phyloP scores from a whole-genome alignment of 805 yeast genomes.

The Candida pseudofarinosa region DNA sequence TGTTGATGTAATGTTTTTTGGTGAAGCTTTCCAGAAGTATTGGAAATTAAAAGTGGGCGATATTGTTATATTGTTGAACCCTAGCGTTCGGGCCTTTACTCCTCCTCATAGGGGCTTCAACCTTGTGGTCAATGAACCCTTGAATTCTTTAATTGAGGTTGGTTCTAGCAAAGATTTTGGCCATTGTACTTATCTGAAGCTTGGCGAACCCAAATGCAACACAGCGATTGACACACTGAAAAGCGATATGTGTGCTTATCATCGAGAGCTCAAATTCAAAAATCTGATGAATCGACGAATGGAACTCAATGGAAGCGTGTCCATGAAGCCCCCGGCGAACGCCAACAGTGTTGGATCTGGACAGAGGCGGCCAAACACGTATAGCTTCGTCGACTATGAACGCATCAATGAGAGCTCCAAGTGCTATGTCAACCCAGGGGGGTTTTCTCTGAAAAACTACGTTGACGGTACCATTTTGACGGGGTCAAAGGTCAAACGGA shows the following conservation, averaged over 20 bases:
- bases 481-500: slow-evolving; percentile 32
- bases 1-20: slow-evolving; percentile 61
- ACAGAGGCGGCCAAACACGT: slow-evolving; percentile 10
- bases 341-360: slow-evolving; percentile 18
- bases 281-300: slow-evolving; percentile 58
- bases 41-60: slow-evolving; percentile 77
- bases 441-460: slow-evolving; percentile 26
- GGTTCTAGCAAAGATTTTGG: slow-evolving; percentile 71
- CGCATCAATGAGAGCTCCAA: slow-evolving; percentile 20
- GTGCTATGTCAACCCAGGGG: slow-evolving; percentile 16
- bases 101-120: slow-evolving; percentile 39
- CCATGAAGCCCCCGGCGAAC: slow-evolving; percentile 54
- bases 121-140: slow-evolving; percentile 48
- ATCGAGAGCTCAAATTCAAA: slow-evolving; percentile 54
- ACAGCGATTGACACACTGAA: slow-evolving; percentile 54
- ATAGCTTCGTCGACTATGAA: slow-evolving; percentile 10
- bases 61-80: slow-evolving; percentile 70
- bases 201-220: slow-evolving; percentile 51
- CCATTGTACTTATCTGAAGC: slow-evolving; percentile 51
- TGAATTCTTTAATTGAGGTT: slow-evolving; percentile 60
- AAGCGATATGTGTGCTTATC: slow-evolving; percentile 65
- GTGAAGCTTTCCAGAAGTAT: slow-evolving; percentile 60
- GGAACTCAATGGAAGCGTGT: slow-evolving; percentile 65
- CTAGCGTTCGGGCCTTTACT: slow-evolving; percentile 29
- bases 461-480: slow-evolving; percentile 44